Evolutionary conservation across 1,139 yeast genomes (phyloP).

Genomic region (Diutina scorzettiae): DNA sequence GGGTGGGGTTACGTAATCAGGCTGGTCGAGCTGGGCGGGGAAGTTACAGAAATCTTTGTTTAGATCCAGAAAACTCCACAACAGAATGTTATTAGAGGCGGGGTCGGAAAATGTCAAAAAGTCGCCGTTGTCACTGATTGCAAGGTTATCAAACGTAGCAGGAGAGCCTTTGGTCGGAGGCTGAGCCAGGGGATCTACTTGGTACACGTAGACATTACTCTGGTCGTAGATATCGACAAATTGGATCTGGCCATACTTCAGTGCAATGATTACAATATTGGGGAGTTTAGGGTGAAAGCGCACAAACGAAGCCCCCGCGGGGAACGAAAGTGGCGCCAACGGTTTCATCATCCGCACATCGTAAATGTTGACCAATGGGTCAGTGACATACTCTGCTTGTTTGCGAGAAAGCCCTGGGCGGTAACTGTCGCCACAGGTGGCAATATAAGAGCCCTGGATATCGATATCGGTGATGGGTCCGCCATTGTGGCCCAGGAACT

Average conservation of each 20-base stretch:
- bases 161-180: slow-evolving; percentile 6
- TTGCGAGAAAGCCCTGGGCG: slow-evolving; percentile 21
- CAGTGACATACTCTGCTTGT: slow-evolving; percentile 28
- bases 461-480: slow-evolving; percentile 61
- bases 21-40: slow-evolving; percentile 40
- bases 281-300: slow-evolving; percentile 81
- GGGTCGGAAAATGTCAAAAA: slow-evolving; percentile 60
- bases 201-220: slow-evolving; percentile 47
- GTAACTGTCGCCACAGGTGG: slow-evolving; percentile 72
- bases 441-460: slow-evolving; percentile 61
- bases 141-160: slow-evolving; percentile 35
- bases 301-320: slow-evolving; percentile 82
- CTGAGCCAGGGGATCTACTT: slow-evolving; percentile 30
- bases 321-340: slow-evolving; percentile 73
- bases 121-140: slow-evolving; percentile 74
- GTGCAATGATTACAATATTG: slow-evolving; percentile 63
- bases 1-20: slow-evolving; percentile 16
- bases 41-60: slow-evolving; percentile 32
- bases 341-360: slow-evolving; percentile 69
- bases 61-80: slow-evolving; percentile 54
- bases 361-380: slow-evolving; percentile 74
- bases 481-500: slow-evolving; percentile 65
- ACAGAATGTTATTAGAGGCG: slow-evolving; percentile 40
- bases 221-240: slow-evolving; percentile 78
- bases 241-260: slow-evolving; percentile 72